Evolutionary conservation across 1,284 basidiomycete genomes (phyloP).

Genomic region (Cronartium quercuum): DNA sequence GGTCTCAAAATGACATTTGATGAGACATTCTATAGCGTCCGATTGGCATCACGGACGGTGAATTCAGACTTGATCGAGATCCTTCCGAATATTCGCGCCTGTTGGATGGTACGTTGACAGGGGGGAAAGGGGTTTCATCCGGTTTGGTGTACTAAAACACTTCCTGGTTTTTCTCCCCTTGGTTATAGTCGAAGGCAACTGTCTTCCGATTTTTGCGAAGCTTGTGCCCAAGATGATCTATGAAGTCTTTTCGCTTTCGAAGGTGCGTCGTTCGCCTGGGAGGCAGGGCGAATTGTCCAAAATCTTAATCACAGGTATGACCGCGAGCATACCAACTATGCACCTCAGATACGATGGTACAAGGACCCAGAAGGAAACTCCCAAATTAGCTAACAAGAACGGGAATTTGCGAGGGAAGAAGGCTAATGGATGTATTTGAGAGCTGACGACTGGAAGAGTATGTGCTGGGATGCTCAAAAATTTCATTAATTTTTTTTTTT

Average conservation of each 20-base stretch:
- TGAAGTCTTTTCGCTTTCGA: neutral
- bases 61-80: neutral
- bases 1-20: neutral
- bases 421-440: too few relatives aligned
- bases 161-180: neutral
- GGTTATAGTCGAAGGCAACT: constrained; percentile 14
- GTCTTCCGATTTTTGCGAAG: constrained; percentile 10
- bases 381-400: too few relatives aligned
- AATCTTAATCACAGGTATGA: constrained; percentile 11
- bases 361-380: too few relatives aligned
- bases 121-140: too few relatives aligned
- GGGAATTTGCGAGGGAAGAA: too few relatives aligned
- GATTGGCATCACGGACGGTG: neutral
- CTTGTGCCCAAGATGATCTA: constrained; percentile 19
- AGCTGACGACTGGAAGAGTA: too few relatives aligned
- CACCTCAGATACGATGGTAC: constrained; percentile 34
- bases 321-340: constrained; percentile 33
- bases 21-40: neutral
- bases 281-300: constrained; percentile 27
- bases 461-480: too few relatives aligned
- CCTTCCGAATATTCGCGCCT: neutral
- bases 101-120: neutral
- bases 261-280: constrained; percentile 18
- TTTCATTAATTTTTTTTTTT: too few relatives aligned
- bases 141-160: neutral